A percentile compares a stretch with the other conserved stretches of the same genome.
phyloP scores from a whole-genome alignment of 2,329 filamentous ascomycete genomes.

The Daldinia sp. region DNA sequence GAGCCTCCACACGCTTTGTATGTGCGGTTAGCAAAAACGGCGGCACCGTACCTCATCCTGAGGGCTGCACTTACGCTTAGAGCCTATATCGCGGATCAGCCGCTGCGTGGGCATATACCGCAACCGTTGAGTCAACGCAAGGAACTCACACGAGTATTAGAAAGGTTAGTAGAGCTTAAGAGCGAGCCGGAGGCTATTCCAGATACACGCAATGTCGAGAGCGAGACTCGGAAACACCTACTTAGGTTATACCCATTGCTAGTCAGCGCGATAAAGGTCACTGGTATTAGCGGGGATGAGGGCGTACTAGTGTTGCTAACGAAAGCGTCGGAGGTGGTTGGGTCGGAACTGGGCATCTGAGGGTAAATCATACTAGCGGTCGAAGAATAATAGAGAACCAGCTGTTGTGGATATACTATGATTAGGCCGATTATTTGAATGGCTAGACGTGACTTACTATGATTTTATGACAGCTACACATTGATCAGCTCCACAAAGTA shows the following conservation, averaged over 20 bases:
- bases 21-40: conserved; percentile 74
- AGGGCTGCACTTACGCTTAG: conserved; percentile 83
- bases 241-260: conserved; percentile 82
- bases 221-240: conserved; percentile 75
- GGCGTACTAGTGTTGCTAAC: conserved; percentile 66
- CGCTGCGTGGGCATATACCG: conserved; percentile 86
- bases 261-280: conserved; percentile 67
- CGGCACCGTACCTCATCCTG: conserved; percentile 82
- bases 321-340: conserved; percentile 69
- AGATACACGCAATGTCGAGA: conserved; percentile 59
- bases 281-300: conserved; percentile 65
- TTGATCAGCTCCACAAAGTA: neutral
- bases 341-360: conserved; percentile 60
- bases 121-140: conserved; percentile 82
- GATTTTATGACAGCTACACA: neutral
- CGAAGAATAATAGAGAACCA: neutral
- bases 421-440: neutral
- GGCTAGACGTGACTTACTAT: neutral
- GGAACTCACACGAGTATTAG: conserved; percentile 78
- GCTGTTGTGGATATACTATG: neutral
- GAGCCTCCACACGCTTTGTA: conserved; percentile 51
- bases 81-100: conserved; percentile 89
- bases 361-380: neutral
- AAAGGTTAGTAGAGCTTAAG: conserved; percentile 69
- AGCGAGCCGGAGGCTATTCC: conserved; percentile 77